Conservation (phyloP, 305 asterid species). For the Rubia balearica region DNA sequence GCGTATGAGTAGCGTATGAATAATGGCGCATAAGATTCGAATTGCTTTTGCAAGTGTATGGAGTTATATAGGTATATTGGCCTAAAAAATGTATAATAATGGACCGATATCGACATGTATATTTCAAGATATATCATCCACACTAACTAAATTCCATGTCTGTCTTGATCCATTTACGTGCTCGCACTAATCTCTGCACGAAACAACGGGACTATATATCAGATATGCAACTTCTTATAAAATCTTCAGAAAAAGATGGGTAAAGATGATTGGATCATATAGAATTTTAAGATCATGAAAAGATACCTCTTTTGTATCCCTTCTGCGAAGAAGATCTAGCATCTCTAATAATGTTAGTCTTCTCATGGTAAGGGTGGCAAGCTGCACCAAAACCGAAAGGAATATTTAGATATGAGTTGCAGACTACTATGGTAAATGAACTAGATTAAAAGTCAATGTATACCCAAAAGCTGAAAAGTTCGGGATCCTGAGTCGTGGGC, state of each 20-base stretch:
- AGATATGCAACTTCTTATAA: not conserved
- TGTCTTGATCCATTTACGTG: too few relatives aligned
- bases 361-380: slow-evolving; percentile 58
- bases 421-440: slow-evolving; percentile 7
- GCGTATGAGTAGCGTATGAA: too few relatives aligned
- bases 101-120: too few relatives aligned
- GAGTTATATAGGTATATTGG: too few relatives aligned
- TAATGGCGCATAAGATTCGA: too few relatives aligned
- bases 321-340: slow-evolving; percentile 68
- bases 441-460: not conserved
- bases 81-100: too few relatives aligned
- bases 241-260: not conserved
- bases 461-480: slow-evolving; percentile 97
- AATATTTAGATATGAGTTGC: not conserved
- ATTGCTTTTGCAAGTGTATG: too few relatives aligned
- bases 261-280: not conserved
- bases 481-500: slow-evolving; percentile 79
- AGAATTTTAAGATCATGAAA: not conserved
- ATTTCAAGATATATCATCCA: too few relatives aligned
- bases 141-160: too few relatives aligned
- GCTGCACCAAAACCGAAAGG: slow-evolving; percentile 41
- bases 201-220: slow-evolving; percentile 2
- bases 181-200: slow-evolving; percentile 74
- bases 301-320: slow-evolving; percentile 75
- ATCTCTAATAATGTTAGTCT: slow-evolving; percentile 87